A percentile compares a stretch with the other conserved stretches of the same genome.
These are phyloP conservation scores for Fusarium anthophilum DNA, from an alignment of 2,329 filamentous ascomycete species.

Conservation along the genomic window DNA sequence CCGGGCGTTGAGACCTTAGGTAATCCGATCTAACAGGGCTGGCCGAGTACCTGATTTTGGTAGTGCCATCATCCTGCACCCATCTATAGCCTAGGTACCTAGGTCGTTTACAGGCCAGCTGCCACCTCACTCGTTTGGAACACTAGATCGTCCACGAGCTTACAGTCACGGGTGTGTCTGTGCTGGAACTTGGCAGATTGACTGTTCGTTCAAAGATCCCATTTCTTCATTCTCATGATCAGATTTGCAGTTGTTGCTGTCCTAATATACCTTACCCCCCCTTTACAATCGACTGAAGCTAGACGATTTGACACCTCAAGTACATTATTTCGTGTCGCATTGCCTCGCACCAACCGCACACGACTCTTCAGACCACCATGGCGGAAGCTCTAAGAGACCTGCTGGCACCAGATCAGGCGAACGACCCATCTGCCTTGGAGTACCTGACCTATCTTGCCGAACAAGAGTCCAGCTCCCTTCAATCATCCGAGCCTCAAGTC, in stretches of 20 bases:
- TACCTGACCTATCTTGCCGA: constrained; percentile 84
- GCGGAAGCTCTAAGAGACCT: constrained; percentile 50
- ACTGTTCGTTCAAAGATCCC: not conserved
- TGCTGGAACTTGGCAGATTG: not conserved
- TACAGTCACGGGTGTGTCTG: not conserved
- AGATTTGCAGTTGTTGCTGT: not conserved
- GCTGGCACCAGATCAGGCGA: constrained; percentile 44
- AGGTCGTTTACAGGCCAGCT: constrained; percentile 12
- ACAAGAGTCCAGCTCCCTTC: constrained; percentile 77
- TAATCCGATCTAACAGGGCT: constrained; percentile 12
- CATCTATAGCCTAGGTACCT: not conserved
- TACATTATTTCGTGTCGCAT: not conserved
- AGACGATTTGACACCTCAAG: not conserved
- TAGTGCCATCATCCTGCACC: constrained; percentile 16
- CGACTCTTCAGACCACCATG: constrained; percentile 40
- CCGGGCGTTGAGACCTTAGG: constrained; percentile 9
- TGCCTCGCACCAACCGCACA: not conserved
- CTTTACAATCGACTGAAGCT: not conserved
- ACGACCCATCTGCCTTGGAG: constrained; percentile 65
- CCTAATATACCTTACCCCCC: not conserved
- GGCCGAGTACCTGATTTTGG: not conserved
- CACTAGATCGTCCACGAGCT: constrained; percentile 1
- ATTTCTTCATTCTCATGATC: not conserved
- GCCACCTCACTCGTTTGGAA: constrained; percentile 32
- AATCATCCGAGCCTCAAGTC: constrained; percentile 78